Conservation (phyloP, 2,329 filamentous ascomycete species). For the Hypocrella siamensis region DNA sequence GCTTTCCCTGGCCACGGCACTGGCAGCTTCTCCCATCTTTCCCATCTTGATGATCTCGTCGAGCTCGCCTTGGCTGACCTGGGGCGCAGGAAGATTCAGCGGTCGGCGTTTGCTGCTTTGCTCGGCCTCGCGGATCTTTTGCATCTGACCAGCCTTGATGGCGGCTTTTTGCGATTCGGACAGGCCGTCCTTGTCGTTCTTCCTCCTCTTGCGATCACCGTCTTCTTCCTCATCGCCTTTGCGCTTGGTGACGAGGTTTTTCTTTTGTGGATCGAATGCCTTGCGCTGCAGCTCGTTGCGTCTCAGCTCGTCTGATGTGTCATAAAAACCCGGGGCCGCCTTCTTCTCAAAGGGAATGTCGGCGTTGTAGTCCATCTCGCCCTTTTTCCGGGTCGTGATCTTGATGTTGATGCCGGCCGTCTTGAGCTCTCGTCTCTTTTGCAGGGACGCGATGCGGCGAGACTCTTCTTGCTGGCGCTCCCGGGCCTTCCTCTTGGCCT, state of each 20-base stretch:
- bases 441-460: slow-evolving; percentile 70
- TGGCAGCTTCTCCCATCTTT: slow-evolving; percentile 78
- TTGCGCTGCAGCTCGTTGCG: slow-evolving; percentile 73
- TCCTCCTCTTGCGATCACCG: slow-evolving; percentile 69
- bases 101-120: slow-evolving; percentile 84
- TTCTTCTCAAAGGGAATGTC: slow-evolving; percentile 97
- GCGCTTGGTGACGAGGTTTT: slow-evolving; percentile 79
- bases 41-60: slow-evolving; percentile 99
- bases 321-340: slow-evolving; percentile 78
- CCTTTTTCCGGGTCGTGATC: slow-evolving; percentile 76
- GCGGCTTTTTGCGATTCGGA: slow-evolving; percentile 73
- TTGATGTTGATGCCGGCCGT: slow-evolving; percentile 98
- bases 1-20: slow-evolving; percentile 54
- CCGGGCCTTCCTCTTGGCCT: slow-evolving; percentile 92
- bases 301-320: slow-evolving; percentile 68
- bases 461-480: slow-evolving; percentile 94
- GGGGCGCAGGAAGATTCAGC: slow-evolving; percentile 72
- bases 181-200: slow-evolving; percentile 72
- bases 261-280: slow-evolving; percentile 82
- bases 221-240: slow-evolving; percentile 85
- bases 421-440: slow-evolving; percentile 93
- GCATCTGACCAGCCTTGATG: slow-evolving; percentile 83
- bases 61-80: slow-evolving; percentile 82
- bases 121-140: slow-evolving; percentile 89
- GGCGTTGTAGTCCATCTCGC: slow-evolving; percentile 99